A percentile compares a stretch with the other conserved stretches of the same genome.
Evolutionary conservation across 1,284 basidiomycete species (phyloP).

Genomic region (Ustilago xerochloae): DNA sequence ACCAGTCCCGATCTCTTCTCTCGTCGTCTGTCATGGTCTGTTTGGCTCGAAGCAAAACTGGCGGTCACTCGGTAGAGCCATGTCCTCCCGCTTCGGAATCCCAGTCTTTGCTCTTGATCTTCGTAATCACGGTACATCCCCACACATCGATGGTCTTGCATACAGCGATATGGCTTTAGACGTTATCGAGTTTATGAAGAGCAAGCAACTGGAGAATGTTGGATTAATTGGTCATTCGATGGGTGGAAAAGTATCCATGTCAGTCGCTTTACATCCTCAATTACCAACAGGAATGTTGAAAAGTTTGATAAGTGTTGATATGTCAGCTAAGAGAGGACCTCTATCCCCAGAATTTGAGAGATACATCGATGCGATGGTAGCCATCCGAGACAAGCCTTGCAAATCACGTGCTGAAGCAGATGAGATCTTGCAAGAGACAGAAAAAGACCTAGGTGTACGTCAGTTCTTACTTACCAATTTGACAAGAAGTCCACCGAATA

Average conservation of each 20-base stretch:
- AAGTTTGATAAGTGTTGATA: slow-evolving; percentile 82
- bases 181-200: slow-evolving; percentile 73
- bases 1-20: slow-evolving; percentile 33
- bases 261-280: slow-evolving; percentile 76
- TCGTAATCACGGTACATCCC: slow-evolving; percentile 83
- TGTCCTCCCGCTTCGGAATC: slow-evolving; percentile 73
- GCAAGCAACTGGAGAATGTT: slow-evolving; percentile 71
- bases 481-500: slow-evolving; percentile 66
- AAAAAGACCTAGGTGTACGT: slow-evolving; percentile 76
- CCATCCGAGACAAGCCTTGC: slow-evolving; percentile 74
- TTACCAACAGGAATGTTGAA: slow-evolving; percentile 70
- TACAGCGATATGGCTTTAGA: slow-evolving; percentile 79
- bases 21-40: slow-evolving; percentile 72
- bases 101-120: slow-evolving; percentile 84
- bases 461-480: slow-evolving; percentile 87
- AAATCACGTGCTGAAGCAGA: slow-evolving; percentile 76
- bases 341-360: slow-evolving; percentile 74
- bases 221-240: slow-evolving; percentile 86
- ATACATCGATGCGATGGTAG: slow-evolving; percentile 79
- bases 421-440: slow-evolving; percentile 75
- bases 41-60: slow-evolving; percentile 83
- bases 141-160: slow-evolving; percentile 77
- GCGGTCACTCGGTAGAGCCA: slow-evolving; percentile 77
- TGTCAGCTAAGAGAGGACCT: slow-evolving; percentile 76
- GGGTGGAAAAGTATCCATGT: slow-evolving; percentile 89